A percentile compares a stretch with the other conserved stretches of the same genome.
phyloP scores from a whole-genome alignment of 2,329 filamentous ascomycete species.

The Xylaria sp. region DNA sequence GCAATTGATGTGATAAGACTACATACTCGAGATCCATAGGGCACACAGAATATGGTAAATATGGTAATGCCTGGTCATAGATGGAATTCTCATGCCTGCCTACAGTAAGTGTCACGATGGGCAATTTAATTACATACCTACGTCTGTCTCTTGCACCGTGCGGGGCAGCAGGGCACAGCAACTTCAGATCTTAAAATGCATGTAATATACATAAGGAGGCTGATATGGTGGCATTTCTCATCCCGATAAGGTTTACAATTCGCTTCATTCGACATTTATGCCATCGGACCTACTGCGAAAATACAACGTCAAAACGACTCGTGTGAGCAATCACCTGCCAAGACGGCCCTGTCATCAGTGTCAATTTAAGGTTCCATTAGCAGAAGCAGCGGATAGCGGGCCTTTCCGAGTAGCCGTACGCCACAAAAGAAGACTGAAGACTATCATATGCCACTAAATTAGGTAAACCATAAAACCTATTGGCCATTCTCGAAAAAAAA shows the following conservation, averaged over 20 bases:
- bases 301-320: background rate
- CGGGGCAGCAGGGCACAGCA: background rate
- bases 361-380: conserved; percentile 28
- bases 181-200: conserved; percentile 5
- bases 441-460: conserved; percentile 7
- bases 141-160: background rate
- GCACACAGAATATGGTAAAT: background rate
- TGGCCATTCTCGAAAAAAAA: background rate
- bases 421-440: conserved; percentile 15
- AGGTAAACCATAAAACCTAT: background rate
- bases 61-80: background rate
- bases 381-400: conserved; percentile 22
- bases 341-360: conserved; percentile 21
- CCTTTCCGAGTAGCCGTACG: conserved; percentile 34
- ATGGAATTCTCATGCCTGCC: background rate
- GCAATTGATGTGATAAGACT: conserved; percentile 12
- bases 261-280: background rate
- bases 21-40: conserved; percentile 4
- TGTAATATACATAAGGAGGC: background rate
- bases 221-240: background rate
- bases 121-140: background rate
- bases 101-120: background rate
- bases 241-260: background rate
- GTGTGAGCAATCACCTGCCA: conserved; percentile 10
- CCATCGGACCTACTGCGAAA: background rate